A percentile compares a stretch with the other conserved stretches of the same genome.
These are phyloP conservation scores for Helotiales sp. DNA, from an alignment of 2,329 filamentous ascomycete species.

Conservation along the genomic window DNA sequence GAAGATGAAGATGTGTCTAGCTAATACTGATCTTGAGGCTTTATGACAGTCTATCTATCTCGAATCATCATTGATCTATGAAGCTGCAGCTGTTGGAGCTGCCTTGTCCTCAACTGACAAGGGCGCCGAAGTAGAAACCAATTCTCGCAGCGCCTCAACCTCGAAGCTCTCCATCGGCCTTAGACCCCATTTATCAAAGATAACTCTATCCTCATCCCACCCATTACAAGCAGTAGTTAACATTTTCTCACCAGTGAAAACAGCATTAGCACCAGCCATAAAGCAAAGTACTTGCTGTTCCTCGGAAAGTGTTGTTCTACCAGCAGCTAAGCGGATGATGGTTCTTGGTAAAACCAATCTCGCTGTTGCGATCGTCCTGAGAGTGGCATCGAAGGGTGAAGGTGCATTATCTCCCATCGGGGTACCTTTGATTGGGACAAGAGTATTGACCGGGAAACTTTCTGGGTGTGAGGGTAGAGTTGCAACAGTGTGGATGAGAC, in stretches of 20 bases:
- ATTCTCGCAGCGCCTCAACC: slow-evolving; percentile 28
- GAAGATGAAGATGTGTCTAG: too few species aligned
- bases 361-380: slow-evolving; percentile 82
- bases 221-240: slow-evolving; percentile 87
- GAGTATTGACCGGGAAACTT: slow-evolving; percentile 86
- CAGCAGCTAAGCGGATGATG: slow-evolving; percentile 84
- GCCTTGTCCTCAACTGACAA: slow-evolving; percentile 13
- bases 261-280: slow-evolving; percentile 88
- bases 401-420: slow-evolving; percentile 74
- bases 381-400: slow-evolving; percentile 73
- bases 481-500: slow-evolving; percentile 78
- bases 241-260: slow-evolving; percentile 96
- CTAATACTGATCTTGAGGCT: too few species aligned
- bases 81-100: neutral
- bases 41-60: neutral
- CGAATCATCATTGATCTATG: neutral
- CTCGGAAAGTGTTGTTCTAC: slow-evolving; percentile 79
- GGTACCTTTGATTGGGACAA: slow-evolving; percentile 89
- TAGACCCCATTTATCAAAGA: slow-evolving; percentile 83
- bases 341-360: slow-evolving; percentile 80
- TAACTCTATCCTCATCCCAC: slow-evolving; percentile 82
- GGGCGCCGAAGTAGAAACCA: slow-evolving; percentile 20
- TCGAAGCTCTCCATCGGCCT: slow-evolving; percentile 64
- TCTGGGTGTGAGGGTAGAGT: slow-evolving; percentile 82
- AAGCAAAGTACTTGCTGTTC: slow-evolving; percentile 90